Evolutionary conservation across 495 filamentous ascomycete genomes (phyloP), one percentile per base, ranked within the genome.

Genomic region (Mytilinidion resinicola): DNA sequence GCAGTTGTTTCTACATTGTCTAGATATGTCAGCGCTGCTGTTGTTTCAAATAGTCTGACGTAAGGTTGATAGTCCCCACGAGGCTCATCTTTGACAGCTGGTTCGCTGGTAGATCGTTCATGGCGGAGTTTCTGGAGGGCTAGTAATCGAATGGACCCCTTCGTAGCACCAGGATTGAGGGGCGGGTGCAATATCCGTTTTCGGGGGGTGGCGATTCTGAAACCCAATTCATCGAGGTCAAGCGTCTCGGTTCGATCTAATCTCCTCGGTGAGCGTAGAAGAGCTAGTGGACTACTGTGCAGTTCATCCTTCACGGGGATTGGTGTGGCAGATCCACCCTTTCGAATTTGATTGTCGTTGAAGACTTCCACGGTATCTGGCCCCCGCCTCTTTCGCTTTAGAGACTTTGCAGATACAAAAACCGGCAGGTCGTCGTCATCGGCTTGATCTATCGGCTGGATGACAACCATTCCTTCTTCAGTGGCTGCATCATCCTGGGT

Each of bases 191-290:
- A 42, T 42, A 4, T 9, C 21, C 44, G 36, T 46, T 59, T 67
- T 2, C 61, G 58, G 10, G 69, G 68, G 9, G 65, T 64, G 15
- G 54, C 49, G 9, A 52, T 53, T 33, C 41, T 55, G 8, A 55
- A 50, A 0, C 59, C 59, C 10, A 69, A 36, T 5, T 65, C 67
- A 57, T 73, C 71, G n/a, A 75, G 64, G 63, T 75, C 72, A 12
- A 72, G 56, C 6, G 68, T 75, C 48, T 73, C 71, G 21, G 42
- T 67, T 12, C 67, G 69, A 9, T 59, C 14, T 3, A 56, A 41
- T 15, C 35, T 53, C 30, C 46, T 30, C 8, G 43, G 50, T 25
- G 33, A n/a, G 9, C 37, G 41, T 19, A 12, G 14, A 43, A 34
- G 10, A 3, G 25, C 14, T 15, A 57, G 56, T 9, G 68, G 69